Conservation (phyloP, 495 filamentous ascomycete genomes). For the Choiromyces venosus region DNA sequence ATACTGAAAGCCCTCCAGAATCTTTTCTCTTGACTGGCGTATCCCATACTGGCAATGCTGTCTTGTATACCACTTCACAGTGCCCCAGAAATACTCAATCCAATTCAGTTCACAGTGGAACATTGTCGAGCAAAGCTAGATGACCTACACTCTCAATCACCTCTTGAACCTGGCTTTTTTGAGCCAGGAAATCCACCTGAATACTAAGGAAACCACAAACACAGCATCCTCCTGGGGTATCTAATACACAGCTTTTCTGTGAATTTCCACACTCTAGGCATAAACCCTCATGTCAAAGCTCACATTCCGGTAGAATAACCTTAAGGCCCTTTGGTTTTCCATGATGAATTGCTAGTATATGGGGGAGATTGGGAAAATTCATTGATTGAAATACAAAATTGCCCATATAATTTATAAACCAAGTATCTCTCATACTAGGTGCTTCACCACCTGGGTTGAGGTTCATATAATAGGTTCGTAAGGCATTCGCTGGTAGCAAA, state of each 20-base stretch:
- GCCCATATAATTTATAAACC: background rate
- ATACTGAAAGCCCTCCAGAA: constrained; percentile 9
- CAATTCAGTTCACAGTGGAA: constrained; percentile 6
- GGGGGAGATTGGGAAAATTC: background rate
- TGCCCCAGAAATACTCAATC: constrained; percentile 1
- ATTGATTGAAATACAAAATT: constrained; percentile 1
- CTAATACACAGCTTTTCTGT: background rate
- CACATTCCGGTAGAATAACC: constrained; percentile 12
- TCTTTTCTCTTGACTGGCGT: background rate
- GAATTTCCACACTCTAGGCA: background rate
- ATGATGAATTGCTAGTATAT: background rate
- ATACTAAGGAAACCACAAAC: background rate
- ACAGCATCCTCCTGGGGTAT: background rate
- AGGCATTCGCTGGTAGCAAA: background rate
- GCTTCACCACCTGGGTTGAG: constrained; percentile 1
- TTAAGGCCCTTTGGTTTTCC: constrained; percentile 12
- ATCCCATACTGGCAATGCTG: constrained; percentile 9
- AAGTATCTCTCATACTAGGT: constrained; percentile 12
- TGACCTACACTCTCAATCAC: background rate
- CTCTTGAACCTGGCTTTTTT: constrained; percentile 1
- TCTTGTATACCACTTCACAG: constrained; percentile 12
- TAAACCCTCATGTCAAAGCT: constrained; percentile 9
- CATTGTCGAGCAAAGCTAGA: background rate
- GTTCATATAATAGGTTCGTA: constrained; percentile 8
- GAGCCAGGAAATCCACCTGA: background rate